Evolutionary conservation across 78 protist genomes (phyloP).

Genomic region (Isochrysis galbana): DNA sequence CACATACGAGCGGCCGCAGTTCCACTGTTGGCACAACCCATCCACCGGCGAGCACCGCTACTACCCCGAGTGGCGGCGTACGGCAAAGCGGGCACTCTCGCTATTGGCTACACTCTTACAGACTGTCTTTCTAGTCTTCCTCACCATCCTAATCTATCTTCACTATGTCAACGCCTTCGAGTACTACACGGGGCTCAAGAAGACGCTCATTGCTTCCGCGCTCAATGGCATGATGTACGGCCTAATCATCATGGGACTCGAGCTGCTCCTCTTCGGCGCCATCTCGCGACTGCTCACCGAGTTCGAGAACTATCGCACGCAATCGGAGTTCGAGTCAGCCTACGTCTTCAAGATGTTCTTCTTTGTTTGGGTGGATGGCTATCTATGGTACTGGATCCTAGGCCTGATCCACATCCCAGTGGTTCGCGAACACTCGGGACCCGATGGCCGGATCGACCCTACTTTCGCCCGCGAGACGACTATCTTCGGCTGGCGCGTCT

Average conservation of each 20-base stretch:
- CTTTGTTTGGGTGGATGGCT: not conserved
- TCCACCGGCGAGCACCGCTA: not conserved
- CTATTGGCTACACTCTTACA: not conserved
- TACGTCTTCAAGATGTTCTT: not conserved
- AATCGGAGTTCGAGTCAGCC: not conserved
- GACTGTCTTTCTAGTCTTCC: not conserved
- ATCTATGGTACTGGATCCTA: not conserved
- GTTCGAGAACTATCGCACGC: constrained; percentile 7
- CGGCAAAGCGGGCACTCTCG: not conserved
- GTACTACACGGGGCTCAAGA: not conserved
- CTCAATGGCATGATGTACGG: not conserved
- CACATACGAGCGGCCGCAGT: not conserved
- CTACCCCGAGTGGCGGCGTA: not conserved
- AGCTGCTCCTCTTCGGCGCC: not conserved
- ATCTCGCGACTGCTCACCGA: not conserved
- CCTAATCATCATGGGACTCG: not conserved
- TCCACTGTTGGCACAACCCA: not conserved
- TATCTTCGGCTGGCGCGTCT: not conserved
- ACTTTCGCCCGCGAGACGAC: not conserved
- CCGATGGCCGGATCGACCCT: not conserved
- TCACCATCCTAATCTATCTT: not conserved
- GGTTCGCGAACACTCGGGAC: not conserved
- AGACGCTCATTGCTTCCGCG: not conserved
- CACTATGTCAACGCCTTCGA: not conserved
- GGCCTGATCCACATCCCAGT: not conserved